Evolutionary conservation across 768 basidiomycete genomes (phyloP).

Genomic region (Tubosaeta sp.): DNA sequence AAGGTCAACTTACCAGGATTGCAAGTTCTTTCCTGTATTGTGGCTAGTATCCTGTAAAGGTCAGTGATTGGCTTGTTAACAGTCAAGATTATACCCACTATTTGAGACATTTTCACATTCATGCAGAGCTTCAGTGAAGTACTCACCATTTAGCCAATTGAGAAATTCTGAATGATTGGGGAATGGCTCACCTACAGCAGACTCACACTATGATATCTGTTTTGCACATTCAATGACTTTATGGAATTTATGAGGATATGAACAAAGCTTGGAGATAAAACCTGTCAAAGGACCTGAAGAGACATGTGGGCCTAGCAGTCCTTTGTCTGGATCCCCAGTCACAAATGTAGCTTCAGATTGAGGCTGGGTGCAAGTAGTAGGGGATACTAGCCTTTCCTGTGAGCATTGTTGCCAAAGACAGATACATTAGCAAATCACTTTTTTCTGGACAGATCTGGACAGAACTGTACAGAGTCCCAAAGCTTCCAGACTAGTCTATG

Average conservation of each 20-base stretch:
- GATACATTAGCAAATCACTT: too few relatives aligned
- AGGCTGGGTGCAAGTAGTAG: too few relatives aligned
- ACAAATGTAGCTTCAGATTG: too few relatives aligned
- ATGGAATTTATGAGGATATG: not conserved
- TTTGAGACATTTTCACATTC: not conserved
- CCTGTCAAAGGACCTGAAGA: not conserved
- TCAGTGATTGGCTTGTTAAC: too few relatives aligned
- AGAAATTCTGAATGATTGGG: not conserved
- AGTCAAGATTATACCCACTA: not conserved
- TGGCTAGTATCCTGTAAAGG: not conserved
- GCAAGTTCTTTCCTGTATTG: not conserved
- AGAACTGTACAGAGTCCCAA: too few relatives aligned
- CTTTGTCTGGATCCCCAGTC: too few relatives aligned
- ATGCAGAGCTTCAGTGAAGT: not conserved
- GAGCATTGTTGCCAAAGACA: too few relatives aligned
- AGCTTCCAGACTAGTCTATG: too few relatives aligned
- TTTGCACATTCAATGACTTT: not conserved
- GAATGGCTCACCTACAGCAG: not conserved
- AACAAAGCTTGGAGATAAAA: not conserved
- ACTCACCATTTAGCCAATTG: not conserved
- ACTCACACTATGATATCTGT: not conserved
- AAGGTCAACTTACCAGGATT: not conserved
- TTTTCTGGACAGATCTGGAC: too few relatives aligned
- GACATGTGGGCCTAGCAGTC: not conserved
- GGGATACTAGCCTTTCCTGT: too few relatives aligned